Base-by-base conservation (phyloP, 2,329 filamentous ascomycete genomes). In the Botrytis medusae region DNA sequence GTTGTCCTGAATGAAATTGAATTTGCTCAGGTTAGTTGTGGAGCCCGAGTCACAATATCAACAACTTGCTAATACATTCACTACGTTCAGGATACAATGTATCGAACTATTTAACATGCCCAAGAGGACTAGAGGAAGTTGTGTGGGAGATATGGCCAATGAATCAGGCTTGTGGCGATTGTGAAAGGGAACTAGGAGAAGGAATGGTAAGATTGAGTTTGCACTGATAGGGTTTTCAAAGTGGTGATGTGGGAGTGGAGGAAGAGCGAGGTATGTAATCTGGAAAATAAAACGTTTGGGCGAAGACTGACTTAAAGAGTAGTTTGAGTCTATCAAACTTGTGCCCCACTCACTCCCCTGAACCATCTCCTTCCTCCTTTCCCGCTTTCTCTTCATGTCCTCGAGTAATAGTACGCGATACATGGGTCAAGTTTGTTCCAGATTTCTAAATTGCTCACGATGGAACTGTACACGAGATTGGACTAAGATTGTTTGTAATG, bases 41-140 rank as follows among this genome's bases (percentile, higher is more conserved):
- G n/a, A 14, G 18, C 2, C 7, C 18, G 7, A 2, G 1, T 4
- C 14, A 1, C 34, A 4, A 40, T 42, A 9, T n/a, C 0, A n/a
- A 16, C 14, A 16, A 0, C 3, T 40, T 42, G 22, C 60, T 62
- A 20, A 62, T 37, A 0, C 2, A 29, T 18, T 0, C 14, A 1
- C 22, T 18, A 16, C 9, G 12, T 9, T 16, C 25, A 62, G 60
- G 64, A 10, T 68, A 57, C n/a, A 22, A 68, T 14, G 20, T 12
- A 22, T 34, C 46, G 14, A 54, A 54, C 20, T 68, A 68, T 32
- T 18, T 68, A 12, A 42, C 46, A 9, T 68, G 46, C 10, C 34
- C 46, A 0, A n/a, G 16, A 8, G 46, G 64, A 37, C 12, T 46
- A 14, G 64, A 68, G 6, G 64, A 68, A 57, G 25, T 68, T 9